phyloP scores from a whole-genome alignment of 2,329 filamentous ascomycete species.

The Alternaria viburni region DNA sequence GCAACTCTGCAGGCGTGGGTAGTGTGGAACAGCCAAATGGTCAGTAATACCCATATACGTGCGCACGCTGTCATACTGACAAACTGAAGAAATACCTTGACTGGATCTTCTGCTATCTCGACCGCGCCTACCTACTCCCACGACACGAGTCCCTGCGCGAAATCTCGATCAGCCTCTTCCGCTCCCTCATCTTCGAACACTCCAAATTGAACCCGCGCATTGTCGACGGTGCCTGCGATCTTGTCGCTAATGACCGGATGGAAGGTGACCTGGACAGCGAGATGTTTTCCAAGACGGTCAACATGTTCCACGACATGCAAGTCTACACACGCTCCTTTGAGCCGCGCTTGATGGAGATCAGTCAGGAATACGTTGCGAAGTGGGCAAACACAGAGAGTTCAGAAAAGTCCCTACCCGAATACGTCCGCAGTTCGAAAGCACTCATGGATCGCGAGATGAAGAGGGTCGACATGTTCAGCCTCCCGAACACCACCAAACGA shows the following conservation, averaged over 20 bases:
- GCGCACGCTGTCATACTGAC: conserved; percentile 6
- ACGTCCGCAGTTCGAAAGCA: conserved; percentile 72
- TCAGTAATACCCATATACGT: conserved; percentile 50
- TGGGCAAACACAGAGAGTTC: conserved; percentile 73
- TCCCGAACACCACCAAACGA: conserved; percentile 83
- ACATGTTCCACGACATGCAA: conserved; percentile 83
- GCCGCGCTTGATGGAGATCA: conserved; percentile 71
- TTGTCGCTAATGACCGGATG: conserved; percentile 75
- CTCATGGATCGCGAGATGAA: conserved; percentile 75
- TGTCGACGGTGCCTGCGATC: conserved; percentile 74
- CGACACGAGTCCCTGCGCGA: conserved; percentile 81
- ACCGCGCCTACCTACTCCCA: conserved; percentile 84
- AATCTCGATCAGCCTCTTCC: conserved; percentile 78
- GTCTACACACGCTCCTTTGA: conserved; percentile 84
- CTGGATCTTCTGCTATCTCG: conserved; percentile 92
- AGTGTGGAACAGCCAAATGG: conserved; percentile 78
- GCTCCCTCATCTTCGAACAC: conserved; percentile 64
- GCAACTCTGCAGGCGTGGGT: conserved; percentile 70
- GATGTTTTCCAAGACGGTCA: conserved; percentile 73
- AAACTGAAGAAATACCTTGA: conserved; percentile 71
- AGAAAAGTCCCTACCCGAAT: conserved; percentile 70
- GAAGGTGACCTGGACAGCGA: conserved; percentile 64
- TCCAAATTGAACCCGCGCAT: conserved; percentile 59
- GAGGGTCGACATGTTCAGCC: conserved; percentile 79
- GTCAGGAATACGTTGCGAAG: conserved; percentile 69